Evolutionary conservation across 2,329 filamentous ascomycete species (phyloP), one percentile per base, ranked within the genome.

Genomic region (Cadophora gregata): DNA sequence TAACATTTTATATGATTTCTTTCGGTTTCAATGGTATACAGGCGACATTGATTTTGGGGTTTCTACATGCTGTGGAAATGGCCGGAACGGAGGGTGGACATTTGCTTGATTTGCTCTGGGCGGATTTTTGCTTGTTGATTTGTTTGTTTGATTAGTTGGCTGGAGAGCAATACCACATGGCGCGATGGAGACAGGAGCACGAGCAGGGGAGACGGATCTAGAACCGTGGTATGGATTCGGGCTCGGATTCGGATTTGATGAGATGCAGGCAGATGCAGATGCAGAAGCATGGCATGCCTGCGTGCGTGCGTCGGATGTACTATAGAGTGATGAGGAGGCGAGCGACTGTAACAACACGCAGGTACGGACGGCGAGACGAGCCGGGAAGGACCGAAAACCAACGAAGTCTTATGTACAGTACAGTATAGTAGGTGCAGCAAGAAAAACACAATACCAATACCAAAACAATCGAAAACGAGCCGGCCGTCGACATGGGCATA

Each of bases 1-100:
- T 62, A 31, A 16, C 55, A 42, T 58, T 27, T 27, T 16, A 19
- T 1, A 47, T 47, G 7, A 47, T 47, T 47, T 59, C 24, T 47
- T 47, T 60, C 7, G 16, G 27, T 31, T 29, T 60, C 36, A 47
- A 31, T 38, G 58, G 24, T 60, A 29, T 48, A 60, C 38, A 47
- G 38, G 38, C 58, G 38, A 60, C 33, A 31, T 29, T 60, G 38
- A 59, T 48, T 45, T 60, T 33, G 19, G 38, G 16, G 2, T 21
- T 25, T n/a, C 33, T 45, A 12, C 4, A 10, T 29, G 19, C 9
- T 48, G 42, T 48, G 58, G 25, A 48, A 3, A 14, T 27, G 36
- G 45, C 16, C 5, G 21, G n/a, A 38, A 56, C 19, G 55, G 33
- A 2, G 16, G 38, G 58, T 16, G 38, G 58, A 24, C 19, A 31